Percentiles rank a stretch among this genome's conserved stretches.
Evolutionary conservation across 2,329 filamentous ascomycete genomes (phyloP).

Genomic region (Coniochaeta sp.): DNA sequence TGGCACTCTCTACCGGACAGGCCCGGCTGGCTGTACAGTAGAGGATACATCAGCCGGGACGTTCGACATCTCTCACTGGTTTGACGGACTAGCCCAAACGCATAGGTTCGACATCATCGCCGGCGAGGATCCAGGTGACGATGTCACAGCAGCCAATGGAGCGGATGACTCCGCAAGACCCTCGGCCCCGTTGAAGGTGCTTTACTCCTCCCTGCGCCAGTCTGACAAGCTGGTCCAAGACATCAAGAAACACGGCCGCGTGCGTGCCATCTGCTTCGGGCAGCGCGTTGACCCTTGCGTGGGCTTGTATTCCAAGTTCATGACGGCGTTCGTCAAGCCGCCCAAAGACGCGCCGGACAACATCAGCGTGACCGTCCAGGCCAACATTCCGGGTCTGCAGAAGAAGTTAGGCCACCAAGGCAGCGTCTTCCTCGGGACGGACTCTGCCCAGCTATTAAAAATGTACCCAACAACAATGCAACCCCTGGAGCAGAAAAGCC

Average conservation of each 20-base stretch:
- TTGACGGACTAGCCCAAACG: constrained; percentile 65
- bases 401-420: constrained; percentile 20
- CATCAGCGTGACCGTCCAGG: constrained; percentile 57
- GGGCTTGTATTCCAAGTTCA: constrained; percentile 64
- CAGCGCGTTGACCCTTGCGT: constrained; percentile 69
- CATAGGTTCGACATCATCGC: constrained; percentile 66
- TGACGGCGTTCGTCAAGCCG: constrained; percentile 45
- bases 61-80: constrained; percentile 64
- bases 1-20: constrained; percentile 64
- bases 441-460: constrained; percentile 49
- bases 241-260: constrained; percentile 52
- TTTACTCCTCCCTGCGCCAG: constrained; percentile 66
- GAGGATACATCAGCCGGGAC: constrained; percentile 47
- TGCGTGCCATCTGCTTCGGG: constrained; percentile 56
- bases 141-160: no score
- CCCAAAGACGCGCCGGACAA: constrained; percentile 38
- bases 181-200: no score
- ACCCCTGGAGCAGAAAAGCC: constrained; percentile 55
- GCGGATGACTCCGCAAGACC: no score
- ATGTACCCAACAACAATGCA: constrained; percentile 67
- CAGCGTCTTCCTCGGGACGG: constrained; percentile 50
- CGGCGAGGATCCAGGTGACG: constrained; percentile 19
- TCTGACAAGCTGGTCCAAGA: constrained; percentile 55
- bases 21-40: constrained; percentile 57
- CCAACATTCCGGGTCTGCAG: constrained; percentile 47